phyloP scores from a whole-genome alignment of 2,329 filamentous ascomycete species.

The Pleoardoris graminearum region DNA sequence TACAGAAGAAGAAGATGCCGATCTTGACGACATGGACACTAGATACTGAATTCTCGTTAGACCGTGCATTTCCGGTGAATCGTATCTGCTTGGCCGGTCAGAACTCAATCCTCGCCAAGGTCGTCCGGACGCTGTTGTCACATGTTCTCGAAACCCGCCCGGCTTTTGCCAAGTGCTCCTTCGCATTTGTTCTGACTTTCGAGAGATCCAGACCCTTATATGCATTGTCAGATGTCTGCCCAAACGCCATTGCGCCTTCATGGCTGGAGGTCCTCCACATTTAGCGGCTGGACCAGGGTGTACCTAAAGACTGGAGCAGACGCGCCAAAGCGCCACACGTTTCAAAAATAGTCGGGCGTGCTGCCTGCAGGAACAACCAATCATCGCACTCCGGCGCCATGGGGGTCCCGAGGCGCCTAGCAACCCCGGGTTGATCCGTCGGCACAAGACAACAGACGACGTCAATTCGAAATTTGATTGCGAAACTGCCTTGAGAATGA shows the following conservation, averaged over 20 bases:
- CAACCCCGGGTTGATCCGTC: slow-evolving; percentile 17
- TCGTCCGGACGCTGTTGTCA: neutral
- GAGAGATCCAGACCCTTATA: neutral
- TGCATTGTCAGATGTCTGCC: neutral
- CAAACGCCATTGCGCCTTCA: neutral
- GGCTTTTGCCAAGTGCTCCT: neutral
- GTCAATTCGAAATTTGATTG: slow-evolving; percentile 6
- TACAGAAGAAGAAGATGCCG: slow-evolving; percentile 46
- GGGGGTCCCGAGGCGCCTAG: neutral
- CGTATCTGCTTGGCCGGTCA: slow-evolving; percentile 11
- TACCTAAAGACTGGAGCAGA: neutral
- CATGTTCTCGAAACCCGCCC: neutral
- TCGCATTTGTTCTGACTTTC: neutral
- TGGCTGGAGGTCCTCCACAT: neutral
- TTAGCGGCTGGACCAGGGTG: neutral
- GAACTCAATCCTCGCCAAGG: slow-evolving; percentile 2
- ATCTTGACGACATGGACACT: slow-evolving; percentile 46
- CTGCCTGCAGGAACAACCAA: slow-evolving; percentile 14
- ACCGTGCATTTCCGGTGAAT: slow-evolving; percentile 27
- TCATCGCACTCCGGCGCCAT: neutral
- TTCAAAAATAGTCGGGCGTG: slow-evolving; percentile 27
- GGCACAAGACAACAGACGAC: slow-evolving; percentile 21
- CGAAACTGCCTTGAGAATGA: neutral
- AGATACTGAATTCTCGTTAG: slow-evolving; percentile 37
- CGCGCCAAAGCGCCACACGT: slow-evolving; percentile 13